phyloP scores from a whole-genome alignment of 2,329 filamentous ascomycete species.

The Amphichorda felina region DNA sequence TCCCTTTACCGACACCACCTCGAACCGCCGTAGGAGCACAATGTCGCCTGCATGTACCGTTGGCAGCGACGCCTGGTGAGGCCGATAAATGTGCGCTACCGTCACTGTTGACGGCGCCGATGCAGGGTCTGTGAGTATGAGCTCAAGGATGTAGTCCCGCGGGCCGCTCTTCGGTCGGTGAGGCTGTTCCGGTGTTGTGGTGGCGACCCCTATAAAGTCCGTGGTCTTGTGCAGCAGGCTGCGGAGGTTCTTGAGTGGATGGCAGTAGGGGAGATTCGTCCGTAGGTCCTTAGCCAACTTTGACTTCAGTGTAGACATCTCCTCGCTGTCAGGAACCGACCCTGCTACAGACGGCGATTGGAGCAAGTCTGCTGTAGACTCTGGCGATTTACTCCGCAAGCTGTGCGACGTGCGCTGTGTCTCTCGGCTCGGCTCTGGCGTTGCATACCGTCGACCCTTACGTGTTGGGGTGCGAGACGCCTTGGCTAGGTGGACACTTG shows the following conservation, averaged over 20 bases:
- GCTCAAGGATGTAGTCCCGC: slow-evolving; percentile 46
- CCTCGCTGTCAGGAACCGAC: slow-evolving; percentile 12
- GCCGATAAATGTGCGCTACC: slow-evolving; percentile 46
- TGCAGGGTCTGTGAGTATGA: slow-evolving; percentile 45
- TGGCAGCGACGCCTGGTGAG: slow-evolving; percentile 45
- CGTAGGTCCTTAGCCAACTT: slow-evolving; percentile 34
- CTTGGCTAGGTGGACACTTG: slow-evolving; percentile 12
- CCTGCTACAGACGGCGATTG: slow-evolving; percentile 16
- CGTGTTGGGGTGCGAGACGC: neutral
- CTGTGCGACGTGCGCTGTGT: no score
- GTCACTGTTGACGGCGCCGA: slow-evolving; percentile 38
- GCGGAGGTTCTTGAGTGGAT: slow-evolving; percentile 39
- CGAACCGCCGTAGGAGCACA: slow-evolving; percentile 44
- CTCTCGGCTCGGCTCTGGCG: slow-evolving; percentile 16
- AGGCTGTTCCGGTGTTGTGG: slow-evolving; percentile 35
- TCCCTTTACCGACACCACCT: slow-evolving; percentile 37
- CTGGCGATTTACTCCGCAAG: slow-evolving; percentile 11
- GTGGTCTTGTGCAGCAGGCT: slow-evolving; percentile 33
- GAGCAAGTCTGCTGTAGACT: slow-evolving; percentile 8
- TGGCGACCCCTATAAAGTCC: slow-evolving; percentile 43
- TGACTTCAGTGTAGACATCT: slow-evolving; percentile 25
- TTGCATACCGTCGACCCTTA: neutral
- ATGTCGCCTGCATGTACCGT: slow-evolving; percentile 43
- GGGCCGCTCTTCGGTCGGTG: slow-evolving; percentile 44
- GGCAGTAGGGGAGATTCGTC: slow-evolving; percentile 38